These are phyloP conservation scores for Zizania latifolia DNA, from an alignment of 176 grass and related monocot species.

Conservation along the genomic window DNA sequence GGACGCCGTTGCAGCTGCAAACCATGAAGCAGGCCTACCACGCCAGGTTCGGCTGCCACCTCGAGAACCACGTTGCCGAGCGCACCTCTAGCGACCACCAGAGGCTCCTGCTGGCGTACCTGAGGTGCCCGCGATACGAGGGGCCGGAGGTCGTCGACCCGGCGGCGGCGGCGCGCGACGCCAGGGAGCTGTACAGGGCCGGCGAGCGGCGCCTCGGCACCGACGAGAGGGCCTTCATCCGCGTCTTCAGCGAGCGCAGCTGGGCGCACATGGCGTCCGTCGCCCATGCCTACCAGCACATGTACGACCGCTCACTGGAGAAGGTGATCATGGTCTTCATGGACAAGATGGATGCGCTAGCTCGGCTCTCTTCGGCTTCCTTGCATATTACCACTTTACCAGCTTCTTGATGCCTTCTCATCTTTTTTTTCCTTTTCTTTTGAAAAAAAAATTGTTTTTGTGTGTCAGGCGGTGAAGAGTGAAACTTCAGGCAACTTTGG, in stretches of 20 bases:
- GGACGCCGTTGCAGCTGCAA: slow-evolving; percentile 53
- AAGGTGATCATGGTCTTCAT: slow-evolving; percentile 20
- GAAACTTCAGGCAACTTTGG: slow-evolving; percentile 76
- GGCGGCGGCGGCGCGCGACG: slow-evolving; percentile 33
- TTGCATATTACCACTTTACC: no score
- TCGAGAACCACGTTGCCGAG: slow-evolving; percentile 55
- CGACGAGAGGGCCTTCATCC: slow-evolving; percentile 68
- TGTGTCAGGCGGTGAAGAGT: slow-evolving; percentile 52
- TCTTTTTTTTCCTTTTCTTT: neutral
- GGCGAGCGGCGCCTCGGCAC: slow-evolving; percentile 78
- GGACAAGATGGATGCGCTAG: no score
- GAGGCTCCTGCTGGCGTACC: slow-evolving; percentile 64
- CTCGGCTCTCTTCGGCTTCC: no score
- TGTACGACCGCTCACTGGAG: slow-evolving; percentile 45
- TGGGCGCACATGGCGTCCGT: slow-evolving; percentile 59
- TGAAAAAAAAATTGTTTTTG: neutral
- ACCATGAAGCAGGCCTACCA: slow-evolving; percentile 56
- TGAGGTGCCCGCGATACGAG: slow-evolving; percentile 35
- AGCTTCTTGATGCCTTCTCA: neutral
- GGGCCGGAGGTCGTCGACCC: slow-evolving; percentile 43
- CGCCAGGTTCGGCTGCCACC: slow-evolving; percentile 36
- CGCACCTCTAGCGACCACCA: slow-evolving; percentile 68
- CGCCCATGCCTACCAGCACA: slow-evolving; percentile 50
- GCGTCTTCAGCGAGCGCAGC: slow-evolving; percentile 61
- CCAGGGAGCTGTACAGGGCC: slow-evolving; percentile 58